phyloP scores from a whole-genome alignment of 1,139 yeast species.

The Taiozyma sp. region DNA sequence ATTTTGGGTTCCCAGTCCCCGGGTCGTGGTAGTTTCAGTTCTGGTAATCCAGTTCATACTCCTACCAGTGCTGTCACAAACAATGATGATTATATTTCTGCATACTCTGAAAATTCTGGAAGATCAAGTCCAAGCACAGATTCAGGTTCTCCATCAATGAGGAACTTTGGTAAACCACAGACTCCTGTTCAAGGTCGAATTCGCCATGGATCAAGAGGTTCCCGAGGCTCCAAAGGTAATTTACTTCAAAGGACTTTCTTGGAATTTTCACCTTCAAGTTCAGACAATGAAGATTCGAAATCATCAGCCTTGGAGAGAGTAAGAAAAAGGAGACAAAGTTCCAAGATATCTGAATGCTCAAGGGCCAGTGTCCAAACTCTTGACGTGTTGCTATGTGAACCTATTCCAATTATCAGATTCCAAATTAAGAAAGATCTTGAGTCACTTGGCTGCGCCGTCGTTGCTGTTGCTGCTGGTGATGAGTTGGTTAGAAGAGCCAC shows the following conservation, averaged over 20 bases:
- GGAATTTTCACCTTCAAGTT: conserved; percentile 61
- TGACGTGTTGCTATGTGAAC: conserved; percentile 81
- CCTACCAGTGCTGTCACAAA: conserved; percentile 28
- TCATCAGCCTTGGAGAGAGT: conserved; percentile 50
- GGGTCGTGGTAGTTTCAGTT: conserved; percentile 15
- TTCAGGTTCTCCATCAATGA: conserved; percentile 23
- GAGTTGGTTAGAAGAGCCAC: conserved; percentile 80
- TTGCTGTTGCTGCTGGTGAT: conserved; percentile 74
- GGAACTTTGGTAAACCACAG: conserved; percentile 12
- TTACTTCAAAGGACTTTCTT: conserved; percentile 29
- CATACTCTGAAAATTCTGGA: conserved; percentile 25
- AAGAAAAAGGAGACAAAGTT: conserved; percentile 52
- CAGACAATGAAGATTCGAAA: conserved; percentile 64
- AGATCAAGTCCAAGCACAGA: conserved; percentile 30
- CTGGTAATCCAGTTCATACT: conserved; percentile 21
- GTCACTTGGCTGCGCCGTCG: conserved; percentile 75
- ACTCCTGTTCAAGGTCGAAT: conserved; percentile 12
- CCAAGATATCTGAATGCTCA: conserved; percentile 32
- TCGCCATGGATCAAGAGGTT: conserved; percentile 11
- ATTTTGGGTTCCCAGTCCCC: conserved; percentile 20
- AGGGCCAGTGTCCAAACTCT: conserved; percentile 26
- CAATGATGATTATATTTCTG: conserved; percentile 33
- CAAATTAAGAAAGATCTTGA: conserved; percentile 63
- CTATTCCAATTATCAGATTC: conserved; percentile 78
- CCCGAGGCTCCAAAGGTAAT: conserved; percentile 16